These are phyloP conservation scores for Asterella californica DNA, from an alignment of 225 moss, liverwort and hornwort species.

Conservation along the genomic window DNA sequence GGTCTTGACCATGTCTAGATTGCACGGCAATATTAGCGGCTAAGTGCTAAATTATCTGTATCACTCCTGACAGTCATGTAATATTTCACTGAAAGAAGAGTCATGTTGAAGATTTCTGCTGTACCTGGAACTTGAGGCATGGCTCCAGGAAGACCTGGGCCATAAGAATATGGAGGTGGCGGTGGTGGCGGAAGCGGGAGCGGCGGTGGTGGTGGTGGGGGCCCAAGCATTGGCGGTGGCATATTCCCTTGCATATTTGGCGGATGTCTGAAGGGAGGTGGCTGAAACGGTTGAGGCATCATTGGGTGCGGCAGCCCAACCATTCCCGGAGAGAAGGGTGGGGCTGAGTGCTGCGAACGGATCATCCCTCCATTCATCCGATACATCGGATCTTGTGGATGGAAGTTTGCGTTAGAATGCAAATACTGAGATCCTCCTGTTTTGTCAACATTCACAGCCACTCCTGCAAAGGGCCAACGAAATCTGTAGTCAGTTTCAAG, in stretches of 20 bases:
- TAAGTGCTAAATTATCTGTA: background rate
- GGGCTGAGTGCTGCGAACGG: conserved; percentile 53
- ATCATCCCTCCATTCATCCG: conserved; percentile 67
- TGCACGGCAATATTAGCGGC: background rate
- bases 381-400: conserved; percentile 62
- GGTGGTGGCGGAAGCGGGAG: conserved; percentile 11
- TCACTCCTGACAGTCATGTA: background rate
- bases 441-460: conserved; percentile 45
- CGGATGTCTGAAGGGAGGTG: conserved; percentile 38
- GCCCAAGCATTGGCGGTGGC: conserved; percentile 33
- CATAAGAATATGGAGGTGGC: conserved; percentile 47
- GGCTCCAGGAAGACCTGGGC: conserved; percentile 38
- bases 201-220: conserved; percentile 19
- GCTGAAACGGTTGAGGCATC: conserved; percentile 49
- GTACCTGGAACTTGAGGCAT: conserved; percentile 45
- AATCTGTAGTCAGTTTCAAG: background rate
- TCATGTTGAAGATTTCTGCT: background rate
- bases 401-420: conserved; percentile 46
- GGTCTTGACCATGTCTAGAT: no score
- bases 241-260: conserved; percentile 33
- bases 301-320: conserved; percentile 63
- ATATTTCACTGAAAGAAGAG: background rate
- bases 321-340: conserved; percentile 57
- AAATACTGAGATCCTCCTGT: conserved; percentile 44
- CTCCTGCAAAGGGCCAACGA: conserved; percentile 27